Evolutionary conservation across 1,284 basidiomycete species (phyloP).

Genomic region (Sanghuangporus sanghuang): DNA sequence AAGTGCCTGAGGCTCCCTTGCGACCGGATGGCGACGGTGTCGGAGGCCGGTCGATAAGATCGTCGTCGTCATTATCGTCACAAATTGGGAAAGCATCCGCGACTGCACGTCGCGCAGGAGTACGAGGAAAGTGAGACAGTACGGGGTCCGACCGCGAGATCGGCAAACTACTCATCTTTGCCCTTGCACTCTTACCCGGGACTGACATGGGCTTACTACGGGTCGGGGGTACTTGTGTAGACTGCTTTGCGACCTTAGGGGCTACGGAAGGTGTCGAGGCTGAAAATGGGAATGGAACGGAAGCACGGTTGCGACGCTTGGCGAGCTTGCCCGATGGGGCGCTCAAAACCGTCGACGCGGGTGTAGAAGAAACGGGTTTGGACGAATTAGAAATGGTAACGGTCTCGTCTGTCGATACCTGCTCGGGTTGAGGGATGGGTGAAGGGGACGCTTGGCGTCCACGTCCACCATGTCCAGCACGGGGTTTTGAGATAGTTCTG

Average conservation of each 20-base stretch:
- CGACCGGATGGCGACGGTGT: slow-evolving; percentile 10
- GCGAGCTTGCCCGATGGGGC: slow-evolving; percentile 16
- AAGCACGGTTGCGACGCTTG: slow-evolving; percentile 16
- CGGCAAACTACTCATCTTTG: background rate
- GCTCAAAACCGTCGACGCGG: slow-evolving; percentile 6
- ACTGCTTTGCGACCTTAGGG: background rate
- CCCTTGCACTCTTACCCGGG: background rate
- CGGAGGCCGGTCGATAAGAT: slow-evolving; percentile 7
- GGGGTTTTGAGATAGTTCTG: slow-evolving; percentile 16
- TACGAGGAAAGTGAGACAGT: slow-evolving; percentile 1
- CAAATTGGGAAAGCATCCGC: slow-evolving; percentile 13
- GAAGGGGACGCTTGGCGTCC: slow-evolving; percentile 17
- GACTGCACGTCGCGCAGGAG: background rate
- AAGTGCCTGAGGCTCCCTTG: background rate
- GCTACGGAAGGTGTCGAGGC: slow-evolving; percentile 4
- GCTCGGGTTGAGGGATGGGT: slow-evolving; percentile 11
- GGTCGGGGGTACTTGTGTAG: background rate
- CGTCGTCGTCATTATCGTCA: slow-evolving; percentile 13
- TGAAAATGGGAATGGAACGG: slow-evolving; percentile 7
- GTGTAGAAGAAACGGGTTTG: background rate
- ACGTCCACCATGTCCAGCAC: slow-evolving; percentile 19
- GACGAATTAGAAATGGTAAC: background rate
- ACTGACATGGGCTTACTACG: slow-evolving; percentile 9
- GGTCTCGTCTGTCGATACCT: slow-evolving; percentile 11
- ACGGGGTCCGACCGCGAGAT: slow-evolving; percentile 16